phyloP scores from a whole-genome alignment of 139 green algal genomes.

The Chlamydomonas applanata region DNA sequence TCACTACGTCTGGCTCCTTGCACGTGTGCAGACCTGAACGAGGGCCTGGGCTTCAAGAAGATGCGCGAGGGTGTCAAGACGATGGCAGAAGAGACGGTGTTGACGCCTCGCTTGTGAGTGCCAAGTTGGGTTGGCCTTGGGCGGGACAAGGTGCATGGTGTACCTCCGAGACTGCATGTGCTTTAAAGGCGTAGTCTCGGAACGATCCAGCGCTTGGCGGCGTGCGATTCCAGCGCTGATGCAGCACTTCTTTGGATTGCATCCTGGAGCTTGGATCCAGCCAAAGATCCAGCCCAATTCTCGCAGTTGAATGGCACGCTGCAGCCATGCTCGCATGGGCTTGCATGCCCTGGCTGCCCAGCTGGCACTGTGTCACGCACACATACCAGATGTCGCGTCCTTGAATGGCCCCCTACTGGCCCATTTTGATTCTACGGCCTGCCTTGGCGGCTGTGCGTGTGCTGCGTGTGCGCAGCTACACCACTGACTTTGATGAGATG shows the following conservation, averaged over 20 bases:
- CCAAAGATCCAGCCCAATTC: neutral
- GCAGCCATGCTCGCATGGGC: neutral
- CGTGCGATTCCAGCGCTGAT: neutral
- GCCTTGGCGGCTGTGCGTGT: too few species aligned
- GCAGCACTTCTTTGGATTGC: neutral
- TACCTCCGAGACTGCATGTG: too few species aligned
- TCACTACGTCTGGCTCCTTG: too few species aligned
- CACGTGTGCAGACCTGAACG: neutral
- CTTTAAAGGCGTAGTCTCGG: too few species aligned
- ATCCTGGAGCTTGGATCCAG: too few species aligned
- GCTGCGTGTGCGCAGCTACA: slow-evolving; percentile 21
- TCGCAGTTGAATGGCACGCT: neutral
- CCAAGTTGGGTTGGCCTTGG: too few species aligned
- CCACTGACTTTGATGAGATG: slow-evolving; percentile 97
- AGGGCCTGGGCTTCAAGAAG: slow-evolving; percentile 22
- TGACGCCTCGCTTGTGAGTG: slow-evolving; percentile 87
- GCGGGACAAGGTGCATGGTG: too few species aligned
- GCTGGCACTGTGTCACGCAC: neutral
- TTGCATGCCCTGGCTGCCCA: neutral
- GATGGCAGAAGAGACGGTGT: slow-evolving; percentile 79
- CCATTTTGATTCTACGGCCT: too few species aligned
- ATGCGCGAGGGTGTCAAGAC: slow-evolving; percentile 33
- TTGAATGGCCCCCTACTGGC: too few species aligned
- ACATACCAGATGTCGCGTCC: neutral
- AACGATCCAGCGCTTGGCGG: too few species aligned